Evolutionary conservation across 805 yeast species (phyloP).

Genomic region (Cyberlindnera maritima): DNA sequence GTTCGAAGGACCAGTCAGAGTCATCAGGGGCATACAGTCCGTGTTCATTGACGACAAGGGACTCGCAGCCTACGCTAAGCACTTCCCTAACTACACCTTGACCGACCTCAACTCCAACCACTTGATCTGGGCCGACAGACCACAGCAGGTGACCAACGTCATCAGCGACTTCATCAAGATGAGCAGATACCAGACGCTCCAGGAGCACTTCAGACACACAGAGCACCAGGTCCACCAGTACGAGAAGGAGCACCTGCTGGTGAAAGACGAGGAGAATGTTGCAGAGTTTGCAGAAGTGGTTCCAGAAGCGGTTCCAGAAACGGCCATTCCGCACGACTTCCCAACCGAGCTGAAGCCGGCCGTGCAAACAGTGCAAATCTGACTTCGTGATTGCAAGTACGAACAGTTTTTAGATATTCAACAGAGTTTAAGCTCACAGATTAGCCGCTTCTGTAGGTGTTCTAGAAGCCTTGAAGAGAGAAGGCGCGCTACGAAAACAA

Average conservation of each 20-base stretch:
- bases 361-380: too few species aligned
- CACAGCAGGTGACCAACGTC: slow-evolving; percentile 26
- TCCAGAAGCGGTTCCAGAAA: neutral
- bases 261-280: neutral
- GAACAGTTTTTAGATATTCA: too few species aligned
- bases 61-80: slow-evolving; percentile 22
- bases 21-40: slow-evolving; percentile 39
- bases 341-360: too few species aligned
- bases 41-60: slow-evolving; percentile 35
- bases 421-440: too few species aligned
- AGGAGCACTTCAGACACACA: slow-evolving; percentile 17
- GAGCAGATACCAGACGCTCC: slow-evolving; percentile 21
- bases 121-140: slow-evolving; percentile 41
- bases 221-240: slow-evolving; percentile 1
- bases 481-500: too few species aligned
- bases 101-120: slow-evolving; percentile 29
- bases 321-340: too few species aligned
- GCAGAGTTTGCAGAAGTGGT: neutral
- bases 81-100: slow-evolving; percentile 29
- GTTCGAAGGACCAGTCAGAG: slow-evolving; percentile 36
- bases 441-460: too few species aligned
- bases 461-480: too few species aligned
- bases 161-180: slow-evolving; percentile 27
- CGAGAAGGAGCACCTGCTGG: neutral
- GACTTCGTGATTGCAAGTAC: too few species aligned